Conservation (phyloP, 805 yeast genomes). For the Yarrowia divulgata region DNA sequence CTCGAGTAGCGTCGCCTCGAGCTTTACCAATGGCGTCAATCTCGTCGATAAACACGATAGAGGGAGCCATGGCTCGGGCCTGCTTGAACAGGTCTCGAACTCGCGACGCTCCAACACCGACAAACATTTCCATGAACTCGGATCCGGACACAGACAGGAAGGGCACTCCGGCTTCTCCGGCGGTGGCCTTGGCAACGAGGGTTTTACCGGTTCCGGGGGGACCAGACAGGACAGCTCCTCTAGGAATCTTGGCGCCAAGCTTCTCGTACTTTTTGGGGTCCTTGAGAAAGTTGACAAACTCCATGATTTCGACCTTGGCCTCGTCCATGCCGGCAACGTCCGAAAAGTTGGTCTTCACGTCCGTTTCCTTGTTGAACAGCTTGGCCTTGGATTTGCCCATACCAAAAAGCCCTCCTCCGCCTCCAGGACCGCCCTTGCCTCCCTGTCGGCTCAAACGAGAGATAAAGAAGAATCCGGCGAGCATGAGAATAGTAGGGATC, state of each 20-base stretch:
- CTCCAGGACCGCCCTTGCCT: constrained; percentile 67
- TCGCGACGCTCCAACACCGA: constrained; percentile 98
- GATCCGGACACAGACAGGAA: constrained; percentile 96
- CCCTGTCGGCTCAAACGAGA: constrained; percentile 57
- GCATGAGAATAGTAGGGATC: constrained; percentile 85
- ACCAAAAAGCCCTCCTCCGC: constrained; percentile 79
- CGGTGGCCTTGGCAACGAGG: constrained; percentile 94
- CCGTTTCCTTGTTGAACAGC: constrained; percentile 88
- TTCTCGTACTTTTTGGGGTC: constrained; percentile 89
- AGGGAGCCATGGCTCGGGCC: constrained; percentile 93
- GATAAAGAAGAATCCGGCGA: constrained; percentile 88
- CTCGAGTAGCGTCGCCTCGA: constrained; percentile 68
- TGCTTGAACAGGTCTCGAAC: constrained; percentile 93
- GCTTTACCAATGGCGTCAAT: constrained; percentile 99
- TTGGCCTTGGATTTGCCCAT: constrained; percentile 93
- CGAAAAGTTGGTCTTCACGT: constrained; percentile 83
- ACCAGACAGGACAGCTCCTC: constrained; percentile 97
- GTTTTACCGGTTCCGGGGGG: constrained; percentile 99
- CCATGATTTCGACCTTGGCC: constrained; percentile 97
- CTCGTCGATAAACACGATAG: constrained; percentile 96
- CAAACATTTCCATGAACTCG: constrained; percentile 98
- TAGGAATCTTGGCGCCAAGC: constrained; percentile 95
- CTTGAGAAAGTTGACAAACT: constrained; percentile 91
- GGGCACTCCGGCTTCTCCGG: constrained; percentile 99
- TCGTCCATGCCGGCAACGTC: constrained; percentile 98